phyloP scores from a whole-genome alignment of 1,139 yeast species.

The Pichia sp. region DNA sequence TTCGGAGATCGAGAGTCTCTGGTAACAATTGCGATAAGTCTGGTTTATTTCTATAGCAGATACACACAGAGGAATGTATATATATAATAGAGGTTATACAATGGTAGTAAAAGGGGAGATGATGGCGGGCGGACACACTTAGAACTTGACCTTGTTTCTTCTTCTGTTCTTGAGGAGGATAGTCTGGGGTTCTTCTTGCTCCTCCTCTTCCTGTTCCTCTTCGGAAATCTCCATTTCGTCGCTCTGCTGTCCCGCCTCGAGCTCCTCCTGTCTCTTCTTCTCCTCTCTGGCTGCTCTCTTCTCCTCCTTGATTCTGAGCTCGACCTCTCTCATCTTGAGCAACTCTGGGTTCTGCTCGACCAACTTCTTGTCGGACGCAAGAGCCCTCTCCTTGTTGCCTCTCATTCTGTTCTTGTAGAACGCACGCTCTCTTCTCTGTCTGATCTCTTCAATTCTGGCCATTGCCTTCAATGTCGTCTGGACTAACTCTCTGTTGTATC shows the following conservation, averaged over 20 bases:
- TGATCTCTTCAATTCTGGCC: conserved; percentile 93
- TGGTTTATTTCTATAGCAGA: background rate
- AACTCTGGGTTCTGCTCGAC: conserved; percentile 86
- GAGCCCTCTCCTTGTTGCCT: conserved; percentile 86
- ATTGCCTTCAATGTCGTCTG: conserved; percentile 91
- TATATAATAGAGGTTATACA: no score
- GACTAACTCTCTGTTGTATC: conserved; percentile 95
- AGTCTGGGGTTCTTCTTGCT: conserved; percentile 62
- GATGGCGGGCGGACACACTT: conserved; percentile 1
- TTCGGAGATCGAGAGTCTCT: background rate
- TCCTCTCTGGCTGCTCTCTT: conserved; percentile 54
- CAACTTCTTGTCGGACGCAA: conserved; percentile 81
- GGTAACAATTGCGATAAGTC: conserved; percentile 1
- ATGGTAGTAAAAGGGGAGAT: no score
- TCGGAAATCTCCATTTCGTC: conserved; percentile 40
- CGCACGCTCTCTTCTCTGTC: conserved; percentile 95
- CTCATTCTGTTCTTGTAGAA: conserved; percentile 99
- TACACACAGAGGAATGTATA: no score
- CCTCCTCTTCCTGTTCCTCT: conserved; percentile 40
- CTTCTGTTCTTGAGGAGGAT: conserved; percentile 70
- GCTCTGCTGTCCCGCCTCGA: conserved; percentile 36
- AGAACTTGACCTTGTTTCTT: conserved; percentile 31
- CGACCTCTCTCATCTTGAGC: conserved; percentile 89
- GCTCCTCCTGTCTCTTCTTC: conserved; percentile 33
- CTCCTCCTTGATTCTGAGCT: conserved; percentile 76